Percentiles rank a stretch among this genome's conserved stretches.
These are phyloP conservation scores for Mariannaea sp. DNA, from an alignment of 2,329 filamentous ascomycete species.

Conservation along the genomic window DNA sequence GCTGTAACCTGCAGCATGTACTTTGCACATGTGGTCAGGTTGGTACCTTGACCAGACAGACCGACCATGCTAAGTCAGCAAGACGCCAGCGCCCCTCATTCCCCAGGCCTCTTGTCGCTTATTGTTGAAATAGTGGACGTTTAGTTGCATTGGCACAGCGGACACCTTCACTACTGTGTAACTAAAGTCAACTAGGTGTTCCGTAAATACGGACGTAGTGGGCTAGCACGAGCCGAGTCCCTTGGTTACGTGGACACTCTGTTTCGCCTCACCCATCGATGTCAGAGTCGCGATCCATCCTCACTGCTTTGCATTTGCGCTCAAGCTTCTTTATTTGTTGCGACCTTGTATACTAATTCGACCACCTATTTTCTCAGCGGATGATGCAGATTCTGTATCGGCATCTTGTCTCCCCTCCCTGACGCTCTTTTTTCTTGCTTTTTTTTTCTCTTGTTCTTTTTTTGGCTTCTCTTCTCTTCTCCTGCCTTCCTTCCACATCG, in stretches of 20 bases:
- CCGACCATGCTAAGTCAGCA: no score
- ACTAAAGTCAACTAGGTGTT: no score
- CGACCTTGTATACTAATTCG: slow-evolving; percentile 10
- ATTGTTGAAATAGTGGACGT: no score
- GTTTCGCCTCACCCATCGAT: slow-evolving; percentile 29
- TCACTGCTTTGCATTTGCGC: slow-evolving; percentile 10
- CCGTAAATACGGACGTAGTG: slow-evolving; percentile 15
- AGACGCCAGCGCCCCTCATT: no score
- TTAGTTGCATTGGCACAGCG: no score
- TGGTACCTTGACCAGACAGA: no score
- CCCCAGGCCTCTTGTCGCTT: no score
- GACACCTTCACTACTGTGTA: no score
- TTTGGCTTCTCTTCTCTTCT: slow-evolving; percentile 22
- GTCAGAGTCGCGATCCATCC: slow-evolving; percentile 25
- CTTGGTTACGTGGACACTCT: slow-evolving; percentile 39
- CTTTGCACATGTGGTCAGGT: no score
- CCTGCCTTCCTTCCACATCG: slow-evolving; percentile 22
- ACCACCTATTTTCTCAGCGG: slow-evolving; percentile 12
- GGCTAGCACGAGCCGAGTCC: slow-evolving; percentile 21
- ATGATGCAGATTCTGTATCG: slow-evolving; percentile 32
- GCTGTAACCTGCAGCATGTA: no score
- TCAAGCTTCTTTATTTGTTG: slow-evolving; percentile 24
- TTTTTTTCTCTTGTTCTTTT: slow-evolving; percentile 25
- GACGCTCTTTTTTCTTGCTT: slow-evolving; percentile 36
- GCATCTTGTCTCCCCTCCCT: slow-evolving; percentile 34